phyloP scores from a whole-genome alignment of 2,329 filamentous ascomycete species.

The Epichloe gansuensis region DNA sequence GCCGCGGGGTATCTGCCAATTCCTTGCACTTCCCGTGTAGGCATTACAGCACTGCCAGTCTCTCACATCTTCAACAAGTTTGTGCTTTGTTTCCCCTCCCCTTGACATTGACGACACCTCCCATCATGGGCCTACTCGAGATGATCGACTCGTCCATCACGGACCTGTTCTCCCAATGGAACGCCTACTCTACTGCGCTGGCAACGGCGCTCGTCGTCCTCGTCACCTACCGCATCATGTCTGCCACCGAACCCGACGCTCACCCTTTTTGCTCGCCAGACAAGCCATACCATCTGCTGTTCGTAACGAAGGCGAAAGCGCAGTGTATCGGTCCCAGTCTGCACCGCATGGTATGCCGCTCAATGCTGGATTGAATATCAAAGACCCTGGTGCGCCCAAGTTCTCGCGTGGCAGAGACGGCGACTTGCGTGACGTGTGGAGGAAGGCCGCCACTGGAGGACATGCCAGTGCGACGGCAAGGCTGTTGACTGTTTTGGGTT shows the following conservation, averaged over 20 bases:
- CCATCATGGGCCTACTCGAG: constrained; percentile 33
- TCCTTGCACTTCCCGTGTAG: background rate
- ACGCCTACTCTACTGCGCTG: constrained; percentile 62
- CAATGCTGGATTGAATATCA: constrained; percentile 67
- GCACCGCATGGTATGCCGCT: constrained; percentile 77
- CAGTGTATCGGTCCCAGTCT: constrained; percentile 73
- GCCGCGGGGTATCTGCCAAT: background rate
- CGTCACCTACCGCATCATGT: constrained; percentile 58
- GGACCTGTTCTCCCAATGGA: constrained; percentile 66
- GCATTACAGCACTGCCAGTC: background rate
- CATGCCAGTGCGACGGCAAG: constrained; percentile 57
- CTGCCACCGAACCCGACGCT: constrained; percentile 70
- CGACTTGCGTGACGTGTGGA: constrained; percentile 87
- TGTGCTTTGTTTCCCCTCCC: background rate
- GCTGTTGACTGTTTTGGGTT: constrained; percentile 69
- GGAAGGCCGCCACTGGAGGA: constrained; percentile 51
- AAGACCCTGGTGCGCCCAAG: constrained; percentile 65
- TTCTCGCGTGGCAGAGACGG: constrained; percentile 78
- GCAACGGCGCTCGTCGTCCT: constrained; percentile 53
- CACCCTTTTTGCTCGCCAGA: constrained; percentile 84
- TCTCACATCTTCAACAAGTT: background rate
- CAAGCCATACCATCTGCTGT: constrained; percentile 71
- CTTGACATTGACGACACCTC: background rate
- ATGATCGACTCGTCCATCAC: constrained; percentile 62
- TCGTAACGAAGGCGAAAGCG: constrained; percentile 72